Base-by-base conservation (phyloP, 2,329 filamentous ascomycete genomes). In the Sporothrix brasiliensis region DNA sequence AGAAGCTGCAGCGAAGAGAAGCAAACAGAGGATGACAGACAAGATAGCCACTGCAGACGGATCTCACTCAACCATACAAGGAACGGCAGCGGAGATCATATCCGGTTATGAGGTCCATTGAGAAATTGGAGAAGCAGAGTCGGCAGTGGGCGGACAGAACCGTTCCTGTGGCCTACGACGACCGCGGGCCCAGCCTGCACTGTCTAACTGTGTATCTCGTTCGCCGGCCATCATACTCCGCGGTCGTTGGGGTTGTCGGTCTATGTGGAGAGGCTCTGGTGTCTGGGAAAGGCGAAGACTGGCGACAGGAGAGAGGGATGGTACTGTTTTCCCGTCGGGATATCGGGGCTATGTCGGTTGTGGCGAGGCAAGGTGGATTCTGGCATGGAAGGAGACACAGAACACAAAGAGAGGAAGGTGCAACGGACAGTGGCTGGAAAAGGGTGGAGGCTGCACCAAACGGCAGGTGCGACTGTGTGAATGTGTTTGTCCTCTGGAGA, bases 141-240 rank as follows among this genome's bases (percentile, higher is more conserved):
- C 39, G 47, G 13, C 9, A 44, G 41, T 14, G 13, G 49, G 66
- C 50, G 24, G 16, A n/a, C 49, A 67, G 34, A 52, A 47, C 21
- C 30, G 65, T 44, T 24, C 61, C 44, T 65, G 44, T 50, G 27
- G 27, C 27, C 27, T 30, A 5, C 4, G 44, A 50, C 44, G 44
- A 44, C 61, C 34, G 21, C 19, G 21, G 39, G 39, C n/a, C 58
- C 58, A 61, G 39, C 39, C n/a, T 14, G 50, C 30, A 13, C 44
- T 27, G 27, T 61, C 34, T 24, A 27, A 21, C 44, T 50, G 67
- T 27, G 24, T 47, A 39, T 52, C 27, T 61, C 39, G 58, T 44
- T 27, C 47, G 44, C 67, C 67, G 67, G 56, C 56, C 67, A 53
- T 69, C 67, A 63, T 63, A 63, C 67, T 63, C 67, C 67, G 67